These are phyloP conservation scores for Lasiosphaeria miniovina DNA, from an alignment of 495 filamentous ascomycete genomes.

Conservation along the genomic window DNA sequence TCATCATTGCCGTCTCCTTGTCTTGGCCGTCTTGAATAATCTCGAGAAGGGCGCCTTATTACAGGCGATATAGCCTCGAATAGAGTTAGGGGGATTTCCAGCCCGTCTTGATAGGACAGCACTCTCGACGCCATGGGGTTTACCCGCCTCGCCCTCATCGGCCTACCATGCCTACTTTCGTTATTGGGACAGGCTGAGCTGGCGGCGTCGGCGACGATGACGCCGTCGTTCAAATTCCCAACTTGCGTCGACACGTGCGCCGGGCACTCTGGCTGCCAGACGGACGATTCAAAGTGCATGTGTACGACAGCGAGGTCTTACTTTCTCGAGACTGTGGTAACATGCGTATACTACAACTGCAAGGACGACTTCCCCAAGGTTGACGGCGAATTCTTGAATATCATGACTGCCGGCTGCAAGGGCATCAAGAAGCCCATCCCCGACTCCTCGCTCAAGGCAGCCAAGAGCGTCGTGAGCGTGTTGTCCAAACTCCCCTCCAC, in stretches of 20 bases:
- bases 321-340: slow-evolving; percentile 25
- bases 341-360: slow-evolving; percentile 32
- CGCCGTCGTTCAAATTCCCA: slow-evolving; percentile 13
- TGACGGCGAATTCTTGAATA: slow-evolving; percentile 21
- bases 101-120: neutral
- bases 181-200: slow-evolving; percentile 9
- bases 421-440: slow-evolving; percentile 21
- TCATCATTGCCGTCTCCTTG: no score
- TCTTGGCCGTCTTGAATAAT: no score
- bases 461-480: slow-evolving; percentile 24
- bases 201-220: slow-evolving; percentile 10
- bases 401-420: slow-evolving; percentile 23
- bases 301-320: slow-evolving; percentile 21
- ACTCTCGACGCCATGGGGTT: slow-evolving; percentile 15
- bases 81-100: neutral
- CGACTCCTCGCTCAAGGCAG: slow-evolving; percentile 15
- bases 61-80: no score
- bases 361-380: slow-evolving; percentile 20
- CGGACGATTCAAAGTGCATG: slow-evolving; percentile 24
- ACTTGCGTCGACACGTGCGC: slow-evolving; percentile 27
- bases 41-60: no score
- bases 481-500: slow-evolving; percentile 15
- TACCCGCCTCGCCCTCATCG: slow-evolving; percentile 13
- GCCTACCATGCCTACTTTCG: slow-evolving; percentile 7
- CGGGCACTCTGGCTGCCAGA: slow-evolving; percentile 16